Conservation (phyloP, 148 eudicot genomes). For the Camellia lanceoleosa region DNA sequence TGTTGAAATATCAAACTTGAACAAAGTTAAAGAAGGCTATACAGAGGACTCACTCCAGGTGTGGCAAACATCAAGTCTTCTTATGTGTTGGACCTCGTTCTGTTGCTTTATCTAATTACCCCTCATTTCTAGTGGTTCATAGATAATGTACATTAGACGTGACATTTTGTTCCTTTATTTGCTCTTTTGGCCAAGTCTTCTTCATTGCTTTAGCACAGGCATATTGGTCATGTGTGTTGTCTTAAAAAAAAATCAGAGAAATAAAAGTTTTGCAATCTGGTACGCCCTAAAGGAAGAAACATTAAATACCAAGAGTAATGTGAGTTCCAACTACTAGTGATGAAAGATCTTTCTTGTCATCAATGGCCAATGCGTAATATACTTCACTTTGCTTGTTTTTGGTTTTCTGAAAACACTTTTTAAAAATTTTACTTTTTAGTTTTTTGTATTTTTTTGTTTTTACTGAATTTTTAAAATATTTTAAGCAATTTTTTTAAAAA, state of each 20-base stretch:
- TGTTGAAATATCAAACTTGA: constrained; percentile 92
- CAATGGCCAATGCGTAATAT: no score
- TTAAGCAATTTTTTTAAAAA: no score
- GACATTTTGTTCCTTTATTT: not conserved
- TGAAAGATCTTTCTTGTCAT: not conserved
- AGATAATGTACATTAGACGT: not conserved
- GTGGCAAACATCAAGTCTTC: constrained; percentile 7
- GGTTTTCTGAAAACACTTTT: not conserved
- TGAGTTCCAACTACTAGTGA: no score
- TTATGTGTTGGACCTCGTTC: not conserved
- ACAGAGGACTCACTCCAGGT: constrained; percentile 97
- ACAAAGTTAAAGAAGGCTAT: constrained; percentile 96
- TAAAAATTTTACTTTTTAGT: no score
- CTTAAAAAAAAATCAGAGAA: no score
- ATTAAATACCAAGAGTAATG: no score
- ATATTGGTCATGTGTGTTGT: no score
- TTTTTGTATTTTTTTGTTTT: no score
- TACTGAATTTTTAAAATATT: no score
- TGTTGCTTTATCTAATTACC: not conserved
- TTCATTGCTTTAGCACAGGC: not conserved
- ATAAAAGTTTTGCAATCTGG: no score
- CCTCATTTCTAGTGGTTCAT: not conserved
- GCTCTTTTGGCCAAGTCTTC: not conserved
- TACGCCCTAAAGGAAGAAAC: no score
- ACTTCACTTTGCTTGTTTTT: not conserved